Percentiles rank a stretch among this genome's conserved stretches.
phyloP scores from a whole-genome alignment of 2,329 filamentous ascomycete genomes.

The Cyphellophora europaea region DNA sequence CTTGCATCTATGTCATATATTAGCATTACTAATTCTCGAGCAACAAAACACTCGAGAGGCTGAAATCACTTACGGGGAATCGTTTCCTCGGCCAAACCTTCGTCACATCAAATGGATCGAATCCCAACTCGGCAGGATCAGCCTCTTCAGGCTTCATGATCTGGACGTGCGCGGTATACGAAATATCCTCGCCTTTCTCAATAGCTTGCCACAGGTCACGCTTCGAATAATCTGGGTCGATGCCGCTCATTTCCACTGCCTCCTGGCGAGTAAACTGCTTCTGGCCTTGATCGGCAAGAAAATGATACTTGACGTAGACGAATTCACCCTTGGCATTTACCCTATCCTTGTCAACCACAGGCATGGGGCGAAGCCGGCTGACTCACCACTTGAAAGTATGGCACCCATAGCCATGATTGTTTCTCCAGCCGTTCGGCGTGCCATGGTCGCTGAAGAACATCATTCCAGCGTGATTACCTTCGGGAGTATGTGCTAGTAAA shows the following conservation, averaged over 20 bases:
- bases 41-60: slow-evolving; percentile 51
- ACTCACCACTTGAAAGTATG: slow-evolving; percentile 54
- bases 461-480: slow-evolving; percentile 32
- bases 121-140: slow-evolving; percentile 48
- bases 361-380: slow-evolving; percentile 1
- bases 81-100: slow-evolving; percentile 54
- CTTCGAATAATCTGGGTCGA: slow-evolving; percentile 54
- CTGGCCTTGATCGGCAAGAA: slow-evolving; percentile 54
- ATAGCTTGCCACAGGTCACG: slow-evolving; percentile 59
- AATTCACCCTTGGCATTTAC: slow-evolving; percentile 56
- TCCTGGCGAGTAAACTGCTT: slow-evolving; percentile 53
- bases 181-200: slow-evolving; percentile 49
- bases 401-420: slow-evolving; percentile 59
- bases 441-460: slow-evolving; percentile 57
- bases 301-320: slow-evolving; percentile 57
- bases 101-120: slow-evolving; percentile 60
- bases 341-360: slow-evolving; percentile 19
- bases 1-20: slow-evolving; percentile 38
- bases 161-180: slow-evolving; percentile 57
- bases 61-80: slow-evolving; percentile 42
- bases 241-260: slow-evolving; percentile 39
- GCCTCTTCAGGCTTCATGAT: slow-evolving; percentile 53
- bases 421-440: slow-evolving; percentile 54
- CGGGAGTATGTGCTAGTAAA: slow-evolving; percentile 39
- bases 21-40: too few species aligned